Conservation (phyloP, 78 protist genomes). For the Dictyostelium capitatum region DNA sequence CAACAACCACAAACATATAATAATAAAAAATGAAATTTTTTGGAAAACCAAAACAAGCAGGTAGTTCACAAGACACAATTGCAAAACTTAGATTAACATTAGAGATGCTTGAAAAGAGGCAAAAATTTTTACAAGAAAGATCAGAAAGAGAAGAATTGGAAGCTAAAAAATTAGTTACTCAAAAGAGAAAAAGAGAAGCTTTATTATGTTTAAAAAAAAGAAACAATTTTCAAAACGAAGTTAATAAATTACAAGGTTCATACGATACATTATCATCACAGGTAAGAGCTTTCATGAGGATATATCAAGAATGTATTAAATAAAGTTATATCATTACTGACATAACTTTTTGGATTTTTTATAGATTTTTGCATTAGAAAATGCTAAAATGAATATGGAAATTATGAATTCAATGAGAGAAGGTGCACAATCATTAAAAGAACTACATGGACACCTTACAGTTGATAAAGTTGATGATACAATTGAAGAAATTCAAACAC, state of each 20-base stretch:
- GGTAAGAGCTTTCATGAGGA: neutral
- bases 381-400: constrained; percentile 67
- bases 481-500: constrained; percentile 49
- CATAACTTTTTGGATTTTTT: neutral
- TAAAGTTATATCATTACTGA: too few species aligned
- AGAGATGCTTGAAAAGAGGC: constrained; percentile 69
- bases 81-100: constrained; percentile 31
- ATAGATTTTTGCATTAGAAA: constrained; percentile 63
- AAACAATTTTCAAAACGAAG: constrained; percentile 49
- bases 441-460: constrained; percentile 35
- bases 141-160: constrained; percentile 45
- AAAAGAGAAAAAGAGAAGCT: constrained; percentile 65
- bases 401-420: constrained; percentile 48
- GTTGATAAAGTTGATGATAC: constrained; percentile 61
- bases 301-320: neutral
- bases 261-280: constrained; percentile 40
- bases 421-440: constrained; percentile 44
- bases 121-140: constrained; percentile 44
- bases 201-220: constrained; percentile 57
- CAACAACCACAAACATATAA: too few species aligned
- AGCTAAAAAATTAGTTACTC: constrained; percentile 11
- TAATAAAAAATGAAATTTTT: constrained; percentile 56
- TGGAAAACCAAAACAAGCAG: constrained; percentile 40
- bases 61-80: constrained; percentile 43
- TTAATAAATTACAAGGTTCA: constrained; percentile 57